Evolutionary conservation across 2,329 filamentous ascomycete genomes (phyloP).

Genomic region (Xylariales sp.): DNA sequence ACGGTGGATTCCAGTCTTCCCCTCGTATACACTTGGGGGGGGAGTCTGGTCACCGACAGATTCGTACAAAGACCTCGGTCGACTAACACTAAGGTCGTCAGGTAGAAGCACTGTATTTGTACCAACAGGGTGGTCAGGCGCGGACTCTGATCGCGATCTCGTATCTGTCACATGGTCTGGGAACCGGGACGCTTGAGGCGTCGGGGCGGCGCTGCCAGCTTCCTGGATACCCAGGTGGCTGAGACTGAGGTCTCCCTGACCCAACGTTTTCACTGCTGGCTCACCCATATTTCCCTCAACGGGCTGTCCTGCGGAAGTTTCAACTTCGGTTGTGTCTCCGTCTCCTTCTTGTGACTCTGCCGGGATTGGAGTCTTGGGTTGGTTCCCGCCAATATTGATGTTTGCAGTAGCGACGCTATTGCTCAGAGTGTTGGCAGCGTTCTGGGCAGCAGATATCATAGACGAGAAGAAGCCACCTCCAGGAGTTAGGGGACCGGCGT

Average conservation of each 20-base stretch:
- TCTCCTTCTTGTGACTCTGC: slow-evolving; percentile 29
- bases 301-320: slow-evolving; percentile 36
- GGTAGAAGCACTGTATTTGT: slow-evolving; percentile 29
- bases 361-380: slow-evolving; percentile 29
- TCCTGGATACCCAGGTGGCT: slow-evolving; percentile 80
- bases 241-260: slow-evolving; percentile 81
- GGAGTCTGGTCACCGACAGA: slow-evolving; percentile 57
- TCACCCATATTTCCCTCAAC: slow-evolving; percentile 44
- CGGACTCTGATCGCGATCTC: slow-evolving; percentile 52
- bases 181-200: slow-evolving; percentile 52
- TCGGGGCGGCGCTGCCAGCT: slow-evolving; percentile 46
- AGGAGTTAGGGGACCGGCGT: slow-evolving; percentile 44
- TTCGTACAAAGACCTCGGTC: slow-evolving; percentile 50
- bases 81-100: slow-evolving; percentile 30
- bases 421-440: slow-evolving; percentile 72
- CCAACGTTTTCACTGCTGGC: slow-evolving; percentile 81
- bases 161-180: slow-evolving; percentile 40
- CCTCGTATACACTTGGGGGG: slow-evolving; percentile 61
- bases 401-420: slow-evolving; percentile 68
- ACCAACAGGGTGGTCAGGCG: slow-evolving; percentile 42
- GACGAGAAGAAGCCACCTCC: slow-evolving; percentile 84
- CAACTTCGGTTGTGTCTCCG: slow-evolving; percentile 37
- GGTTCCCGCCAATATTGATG: slow-evolving; percentile 47
- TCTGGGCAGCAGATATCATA: slow-evolving; percentile 89
- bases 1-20: slow-evolving; percentile 55